Evolutionary conservation across 495 filamentous ascomycete genomes (phyloP), one percentile per base, ranked within the genome.

Genomic region (Penicillium cinerascens): DNA sequence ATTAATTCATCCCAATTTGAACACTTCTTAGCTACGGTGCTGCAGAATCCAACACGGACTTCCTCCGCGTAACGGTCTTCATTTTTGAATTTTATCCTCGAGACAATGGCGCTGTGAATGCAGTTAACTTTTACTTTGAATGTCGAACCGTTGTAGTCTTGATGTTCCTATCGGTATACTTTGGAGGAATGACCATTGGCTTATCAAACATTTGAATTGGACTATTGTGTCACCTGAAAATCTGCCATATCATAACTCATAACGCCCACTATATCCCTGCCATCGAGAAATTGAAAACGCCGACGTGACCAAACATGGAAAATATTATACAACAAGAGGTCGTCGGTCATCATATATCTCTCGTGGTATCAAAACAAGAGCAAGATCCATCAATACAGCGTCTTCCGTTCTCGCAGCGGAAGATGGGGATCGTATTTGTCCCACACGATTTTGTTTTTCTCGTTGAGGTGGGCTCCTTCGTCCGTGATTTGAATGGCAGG

Each of bases 391-490:
- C 51, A 76, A 54, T 73, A 76, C 4, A 74, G 27, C 10, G 60
- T 65, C 56, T 74, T 76, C 51, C 63, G 41, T 43, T 74, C 66
- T 53, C 70, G 67, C 27, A 75, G 42, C 4, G 72, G 73, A 51
- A 76, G 58, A 26, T 66, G 54, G 17, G 72, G 69, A 53, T 75
- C 70, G 47, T 72, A 70, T 46, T 74, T 76, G 54, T 80, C 76
- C 81, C 81, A 86, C 23, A 77, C 72, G 20, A 83, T 78, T 62
- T 77, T 84, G 42, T 80, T 79, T 67, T 74, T 82, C 52, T 81
- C 80, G 60, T 87, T 77, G 17, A 89, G 61, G 69, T 78, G 81
- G 2, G 86, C 86, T 2, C 82, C 85, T 50, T 80, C 71, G 59
- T 89, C 85, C 15, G 78, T 87, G 23, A 82, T 79, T 0, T 71